These are phyloP conservation scores for Naganishia albida DNA, from an alignment of 1,284 basidiomycete species.

Conservation along the genomic window DNA sequence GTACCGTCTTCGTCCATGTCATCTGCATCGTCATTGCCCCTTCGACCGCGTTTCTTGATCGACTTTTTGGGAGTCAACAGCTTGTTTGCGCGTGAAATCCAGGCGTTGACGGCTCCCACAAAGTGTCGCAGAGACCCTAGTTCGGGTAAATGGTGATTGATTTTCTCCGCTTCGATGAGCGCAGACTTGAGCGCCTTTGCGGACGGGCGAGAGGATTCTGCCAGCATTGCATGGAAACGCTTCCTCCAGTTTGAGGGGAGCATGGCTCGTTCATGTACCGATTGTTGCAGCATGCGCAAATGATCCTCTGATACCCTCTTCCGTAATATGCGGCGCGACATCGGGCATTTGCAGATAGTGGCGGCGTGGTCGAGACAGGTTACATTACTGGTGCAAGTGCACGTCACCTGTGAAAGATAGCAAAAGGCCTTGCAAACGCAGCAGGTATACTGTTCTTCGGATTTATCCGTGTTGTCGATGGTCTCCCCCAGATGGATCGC, in stretches of 20 bases:
- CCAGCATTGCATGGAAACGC: constrained; percentile 69
- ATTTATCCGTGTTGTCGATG: constrained; percentile 74
- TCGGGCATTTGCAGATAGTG: constrained; percentile 70
- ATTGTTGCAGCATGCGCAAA: constrained; percentile 66
- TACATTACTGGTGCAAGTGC: constrained; percentile 71
- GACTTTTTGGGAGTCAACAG: constrained; percentile 45
- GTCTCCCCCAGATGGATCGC: constrained; percentile 64
- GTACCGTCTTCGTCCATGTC: constrained; percentile 37
- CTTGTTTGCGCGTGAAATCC: constrained; percentile 60
- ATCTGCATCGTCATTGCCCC: constrained; percentile 34
- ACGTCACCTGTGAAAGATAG: constrained; percentile 90
- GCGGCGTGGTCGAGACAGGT: constrained; percentile 84
- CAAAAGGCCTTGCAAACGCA: constrained; percentile 89
- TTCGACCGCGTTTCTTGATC: constrained; percentile 31
- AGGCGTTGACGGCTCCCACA: constrained; percentile 75
- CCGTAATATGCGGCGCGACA: constrained; percentile 66
- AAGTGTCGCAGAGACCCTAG: constrained; percentile 72
- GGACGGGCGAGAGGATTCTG: constrained; percentile 67
- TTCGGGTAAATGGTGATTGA: constrained; percentile 72
- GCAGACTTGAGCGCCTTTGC: constrained; percentile 75
- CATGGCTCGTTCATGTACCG: constrained; percentile 69
- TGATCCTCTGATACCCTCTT: constrained; percentile 81
- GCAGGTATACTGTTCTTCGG: constrained; percentile 96
- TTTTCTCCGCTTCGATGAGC: constrained; percentile 81
- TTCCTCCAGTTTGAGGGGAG: constrained; percentile 73